Evolutionary conservation across 768 basidiomycete genomes (phyloP), one percentile per base, ranked within the genome.

Genomic region (Leccinum incarnatum): DNA sequence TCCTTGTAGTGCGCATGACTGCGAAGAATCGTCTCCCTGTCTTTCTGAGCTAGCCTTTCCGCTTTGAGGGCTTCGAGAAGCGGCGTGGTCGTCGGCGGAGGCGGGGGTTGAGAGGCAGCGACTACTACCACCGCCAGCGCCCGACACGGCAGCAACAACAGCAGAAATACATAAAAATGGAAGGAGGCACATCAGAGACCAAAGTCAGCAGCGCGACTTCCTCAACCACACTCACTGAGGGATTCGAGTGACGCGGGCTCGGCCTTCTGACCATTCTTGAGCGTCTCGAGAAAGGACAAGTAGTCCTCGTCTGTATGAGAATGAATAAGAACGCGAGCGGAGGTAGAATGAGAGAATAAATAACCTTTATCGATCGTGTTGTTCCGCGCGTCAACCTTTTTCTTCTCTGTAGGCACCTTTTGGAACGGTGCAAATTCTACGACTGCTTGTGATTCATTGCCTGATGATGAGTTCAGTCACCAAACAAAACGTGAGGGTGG

Each of bases 361-460:
- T n/a, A 5, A 55, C 60, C 68, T 76, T 91, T 86, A 64, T 95
- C 93, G 55, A 99, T 96, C 0, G 95, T 96, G 0, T 84, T 92
- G 64, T 87, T 88, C 23, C 93, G 79, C 36, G 81, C 82, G 66
- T 99, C 96, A 0, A 72, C 70, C 74, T 96, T 98, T 72, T 86
- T 86, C 73, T 89, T 85, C 60, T 81, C 79, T 0, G 81, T 68
- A 0, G 95, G 92, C 11, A 89, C 74, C 69, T 94, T 97, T 72
- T 94, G 95, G 62, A 89, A 92, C 5, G 95, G 93, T 0, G 97
- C 91, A 67, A 91, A 98, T 73, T 99, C 96, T 7, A 99, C 94
- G 4, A 97, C 79, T 1, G 92, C 95, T 51, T 88, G 81, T 2
- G 86, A 91, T 69, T 96, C 93, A 66, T 88, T 89, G 15, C 96